These are phyloP conservation scores for Plasmodium vinckei DNA, from an alignment of 169 alveolate species.

Conservation along the genomic window DNA sequence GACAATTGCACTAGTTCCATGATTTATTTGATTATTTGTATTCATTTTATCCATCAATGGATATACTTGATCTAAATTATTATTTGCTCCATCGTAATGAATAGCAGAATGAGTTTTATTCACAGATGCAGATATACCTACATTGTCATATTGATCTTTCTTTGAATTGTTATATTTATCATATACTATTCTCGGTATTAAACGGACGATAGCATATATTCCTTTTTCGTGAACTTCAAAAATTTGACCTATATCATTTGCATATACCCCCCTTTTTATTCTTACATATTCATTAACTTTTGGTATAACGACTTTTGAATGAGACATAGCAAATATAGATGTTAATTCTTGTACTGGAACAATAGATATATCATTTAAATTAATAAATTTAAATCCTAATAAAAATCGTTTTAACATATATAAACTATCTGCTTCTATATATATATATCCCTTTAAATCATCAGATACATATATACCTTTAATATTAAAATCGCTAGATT, in stretches of 20 bases:
- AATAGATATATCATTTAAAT: conserved; percentile 82
- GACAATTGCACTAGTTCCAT: not conserved
- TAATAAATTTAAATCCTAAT: conserved; percentile 85
- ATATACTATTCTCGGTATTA: conserved; percentile 85
- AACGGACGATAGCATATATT: conserved; percentile 83
- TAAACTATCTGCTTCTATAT: conserved; percentile 89
- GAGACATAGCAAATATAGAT: conserved; percentile 86
- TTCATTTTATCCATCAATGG: not conserved
- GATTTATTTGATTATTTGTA: not conserved
- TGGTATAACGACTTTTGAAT: conserved; percentile 82
- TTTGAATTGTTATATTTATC: conserved; percentile 31
- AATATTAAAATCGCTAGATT: conserved; percentile 84
- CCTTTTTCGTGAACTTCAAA: conserved; percentile 88
- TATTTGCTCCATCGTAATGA: not conserved
- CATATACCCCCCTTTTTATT: conserved; percentile 86
- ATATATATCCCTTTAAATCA: conserved; percentile 84
- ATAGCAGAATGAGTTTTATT: not conserved
- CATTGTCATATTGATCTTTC: conserved; percentile 9
- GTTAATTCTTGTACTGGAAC: conserved; percentile 89
- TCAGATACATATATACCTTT: conserved; percentile 89
- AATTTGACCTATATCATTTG: conserved; percentile 89
- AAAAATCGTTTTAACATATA: conserved; percentile 84
- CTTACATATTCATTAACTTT: conserved; percentile 88
- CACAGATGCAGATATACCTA: not conserved
- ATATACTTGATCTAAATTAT: not conserved